Percentiles rank a stretch among this genome's conserved stretches.
These are phyloP conservation scores for Boletus barrowsii DNA, from an alignment of 768 basidiomycete genomes.

Conservation along the genomic window DNA sequence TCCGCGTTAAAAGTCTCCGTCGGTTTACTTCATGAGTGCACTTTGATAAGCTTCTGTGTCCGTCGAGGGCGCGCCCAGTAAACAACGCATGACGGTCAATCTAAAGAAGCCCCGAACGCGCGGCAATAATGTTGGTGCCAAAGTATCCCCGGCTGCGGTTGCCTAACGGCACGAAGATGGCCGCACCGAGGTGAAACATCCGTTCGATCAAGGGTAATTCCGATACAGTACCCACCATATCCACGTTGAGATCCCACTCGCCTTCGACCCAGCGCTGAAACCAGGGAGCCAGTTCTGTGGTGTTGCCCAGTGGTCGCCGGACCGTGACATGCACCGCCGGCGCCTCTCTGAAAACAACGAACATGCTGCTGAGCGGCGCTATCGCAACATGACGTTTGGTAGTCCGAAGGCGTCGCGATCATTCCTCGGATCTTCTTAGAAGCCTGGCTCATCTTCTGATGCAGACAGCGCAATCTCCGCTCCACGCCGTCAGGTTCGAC, in stretches of 20 bases:
- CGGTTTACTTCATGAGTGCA: constrained; percentile 1
- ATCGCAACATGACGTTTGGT: neutral
- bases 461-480: constrained; percentile 16
- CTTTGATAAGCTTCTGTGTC: constrained; percentile 12
- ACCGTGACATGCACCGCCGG: neutral
- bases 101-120: constrained; percentile 15
- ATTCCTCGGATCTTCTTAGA: constrained; percentile 10
- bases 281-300: neutral
- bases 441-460: constrained; percentile 10
- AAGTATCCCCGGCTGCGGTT: constrained; percentile 5
- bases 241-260: constrained; percentile 1
- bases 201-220: constrained; percentile 5
- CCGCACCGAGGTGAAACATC: constrained; percentile 10
- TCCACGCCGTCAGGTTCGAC: neutral
- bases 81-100: constrained; percentile 1
- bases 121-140: constrained; percentile 9
- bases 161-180: constrained; percentile 18
- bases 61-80: constrained; percentile 6
- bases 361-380: neutral
- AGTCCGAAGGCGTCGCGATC: constrained; percentile 22
- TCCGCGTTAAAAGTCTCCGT: constrained; percentile 10
- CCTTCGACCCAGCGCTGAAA: neutral
- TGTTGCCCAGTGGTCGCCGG: neutral
- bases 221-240: neutral
- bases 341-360: neutral